Evolutionary conservation across 1,284 basidiomycete species (phyloP).

Genomic region (Malassezia brasiliensis): DNA sequence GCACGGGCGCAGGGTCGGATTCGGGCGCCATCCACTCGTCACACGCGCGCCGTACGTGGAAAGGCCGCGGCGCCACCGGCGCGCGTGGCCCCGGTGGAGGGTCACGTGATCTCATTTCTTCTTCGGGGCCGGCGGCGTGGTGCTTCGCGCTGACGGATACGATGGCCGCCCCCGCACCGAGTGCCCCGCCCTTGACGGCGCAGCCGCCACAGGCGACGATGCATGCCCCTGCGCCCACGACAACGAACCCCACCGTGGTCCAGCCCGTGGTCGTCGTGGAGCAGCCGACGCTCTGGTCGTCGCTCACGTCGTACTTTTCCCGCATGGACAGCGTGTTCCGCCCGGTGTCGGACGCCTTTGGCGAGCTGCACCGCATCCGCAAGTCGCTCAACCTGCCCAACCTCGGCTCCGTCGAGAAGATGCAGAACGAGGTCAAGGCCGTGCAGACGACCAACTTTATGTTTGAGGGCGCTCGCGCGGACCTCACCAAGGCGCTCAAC

Average conservation of each 20-base stretch:
- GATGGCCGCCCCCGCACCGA: conserved; percentile 3
- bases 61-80: not conserved
- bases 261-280: conserved; percentile 1
- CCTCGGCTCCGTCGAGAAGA: conserved; percentile 42
- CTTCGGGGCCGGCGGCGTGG: conserved; percentile 6
- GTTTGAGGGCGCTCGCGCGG: conserved; percentile 92
- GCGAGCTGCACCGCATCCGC: conserved; percentile 27
- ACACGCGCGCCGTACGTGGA: not conserved
- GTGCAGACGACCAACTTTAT: conserved; percentile 88
- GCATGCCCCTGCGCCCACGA: not conserved
- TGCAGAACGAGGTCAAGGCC: conserved; percentile 51
- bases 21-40: not conserved
- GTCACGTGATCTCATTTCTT: conserved; percentile 12
- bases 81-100: not conserved
- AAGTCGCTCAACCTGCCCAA: conserved; percentile 35
- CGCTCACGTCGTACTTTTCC: conserved; percentile 17
- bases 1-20: conserved; percentile 1
- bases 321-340: conserved; percentile 29
- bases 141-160: conserved; percentile 4
- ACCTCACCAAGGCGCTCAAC: conserved; percentile 86
- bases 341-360: conserved; percentile 24
- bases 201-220: not conserved
- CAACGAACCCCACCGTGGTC: not conserved
- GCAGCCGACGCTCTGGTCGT: conserved; percentile 3
- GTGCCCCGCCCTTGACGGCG: not conserved